phyloP scores from a whole-genome alignment of 2,329 filamentous ascomycete genomes.

The Albophoma yamanashiensis region DNA sequence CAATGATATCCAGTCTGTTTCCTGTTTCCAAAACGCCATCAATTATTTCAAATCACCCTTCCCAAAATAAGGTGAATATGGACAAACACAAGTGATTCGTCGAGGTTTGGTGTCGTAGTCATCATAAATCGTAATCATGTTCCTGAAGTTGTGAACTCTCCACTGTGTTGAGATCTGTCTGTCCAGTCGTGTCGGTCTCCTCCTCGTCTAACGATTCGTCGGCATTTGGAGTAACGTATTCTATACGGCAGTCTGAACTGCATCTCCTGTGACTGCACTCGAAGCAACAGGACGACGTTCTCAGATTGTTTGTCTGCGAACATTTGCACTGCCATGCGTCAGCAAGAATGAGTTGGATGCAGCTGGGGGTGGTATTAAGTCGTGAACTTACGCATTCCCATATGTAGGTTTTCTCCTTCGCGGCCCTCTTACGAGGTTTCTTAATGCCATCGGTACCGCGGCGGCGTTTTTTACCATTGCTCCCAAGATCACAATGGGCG shows the following conservation, averaged over 20 bases:
- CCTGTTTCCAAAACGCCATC: not conserved
- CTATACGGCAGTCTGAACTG: not conserved
- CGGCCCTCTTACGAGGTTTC: slow-evolving; percentile 4
- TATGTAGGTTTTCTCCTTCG: slow-evolving; percentile 9
- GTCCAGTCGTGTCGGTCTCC: not conserved
- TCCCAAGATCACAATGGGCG: not conserved
- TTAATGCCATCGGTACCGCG: not conserved
- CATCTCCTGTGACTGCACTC: slow-evolving; percentile 5
- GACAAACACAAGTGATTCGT: not conserved
- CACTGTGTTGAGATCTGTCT: not conserved
- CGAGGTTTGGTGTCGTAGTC: not conserved
- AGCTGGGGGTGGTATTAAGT: not conserved
- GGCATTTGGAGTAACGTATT: not conserved
- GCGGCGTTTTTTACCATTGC: slow-evolving; percentile 4
- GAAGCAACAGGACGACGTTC: slow-evolving; percentile 4
- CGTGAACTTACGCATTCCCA: slow-evolving; percentile 20
- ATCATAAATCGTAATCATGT: not conserved
- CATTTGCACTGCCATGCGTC: slow-evolving; percentile 11
- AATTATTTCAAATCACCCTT: not conserved
- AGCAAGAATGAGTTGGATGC: not conserved
- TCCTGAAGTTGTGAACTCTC: not conserved
- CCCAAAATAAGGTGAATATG: not conserved
- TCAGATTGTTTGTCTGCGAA: slow-evolving; percentile 3
- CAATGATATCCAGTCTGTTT: not conserved
- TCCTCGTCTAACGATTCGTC: not conserved